Evolutionary conservation across 768 basidiomycete species (phyloP).

Genomic region (Boletellus ananas): DNA sequence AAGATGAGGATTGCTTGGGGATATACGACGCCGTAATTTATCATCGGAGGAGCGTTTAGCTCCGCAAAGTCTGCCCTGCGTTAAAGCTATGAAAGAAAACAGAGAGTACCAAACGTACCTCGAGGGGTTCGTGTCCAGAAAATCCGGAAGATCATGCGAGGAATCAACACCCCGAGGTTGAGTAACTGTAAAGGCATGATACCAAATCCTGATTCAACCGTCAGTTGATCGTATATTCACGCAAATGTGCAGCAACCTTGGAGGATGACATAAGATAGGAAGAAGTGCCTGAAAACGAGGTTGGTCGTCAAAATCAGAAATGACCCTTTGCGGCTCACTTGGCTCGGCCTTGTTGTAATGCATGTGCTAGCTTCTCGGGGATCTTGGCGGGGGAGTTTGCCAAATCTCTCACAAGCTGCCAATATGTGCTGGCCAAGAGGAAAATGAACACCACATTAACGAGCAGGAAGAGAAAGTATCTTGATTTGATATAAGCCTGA

Average conservation of each 20-base stretch:
- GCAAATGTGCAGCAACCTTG: slow-evolving; percentile 49
- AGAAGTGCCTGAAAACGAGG: slow-evolving; percentile 57
- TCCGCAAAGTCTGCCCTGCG: slow-evolving; percentile 80
- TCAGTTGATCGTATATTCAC: slow-evolving; percentile 3
- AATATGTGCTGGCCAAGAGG: slow-evolving; percentile 86
- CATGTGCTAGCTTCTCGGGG: slow-evolving; percentile 85
- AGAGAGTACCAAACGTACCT: slow-evolving; percentile 44
- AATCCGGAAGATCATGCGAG: slow-evolving; percentile 66
- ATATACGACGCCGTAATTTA: slow-evolving; percentile 96
- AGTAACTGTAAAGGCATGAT: slow-evolving; percentile 95
- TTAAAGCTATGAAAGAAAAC: neutral
- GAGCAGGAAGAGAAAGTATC: slow-evolving; percentile 91
- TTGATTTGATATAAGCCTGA: slow-evolving; percentile 31
- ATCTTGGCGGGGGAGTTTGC: slow-evolving; percentile 93
- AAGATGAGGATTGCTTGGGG: slow-evolving; percentile 96
- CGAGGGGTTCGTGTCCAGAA: slow-evolving; percentile 88
- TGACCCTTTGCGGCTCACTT: slow-evolving; percentile 38
- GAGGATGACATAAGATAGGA: slow-evolving; percentile 78
- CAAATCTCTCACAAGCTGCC: slow-evolving; percentile 86
- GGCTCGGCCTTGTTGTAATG: slow-evolving; percentile 74
- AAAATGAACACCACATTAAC: slow-evolving; percentile 95
- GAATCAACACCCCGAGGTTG: slow-evolving; percentile 85
- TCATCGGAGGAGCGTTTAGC: slow-evolving; percentile 95
- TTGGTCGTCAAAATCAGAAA: slow-evolving; percentile 11
- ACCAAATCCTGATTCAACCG: slow-evolving; percentile 58